A percentile compares a stretch with the other conserved stretches of the same genome.
Conservation (phyloP, 345 rosid species). For the Toxicodendron radicans region DNA sequence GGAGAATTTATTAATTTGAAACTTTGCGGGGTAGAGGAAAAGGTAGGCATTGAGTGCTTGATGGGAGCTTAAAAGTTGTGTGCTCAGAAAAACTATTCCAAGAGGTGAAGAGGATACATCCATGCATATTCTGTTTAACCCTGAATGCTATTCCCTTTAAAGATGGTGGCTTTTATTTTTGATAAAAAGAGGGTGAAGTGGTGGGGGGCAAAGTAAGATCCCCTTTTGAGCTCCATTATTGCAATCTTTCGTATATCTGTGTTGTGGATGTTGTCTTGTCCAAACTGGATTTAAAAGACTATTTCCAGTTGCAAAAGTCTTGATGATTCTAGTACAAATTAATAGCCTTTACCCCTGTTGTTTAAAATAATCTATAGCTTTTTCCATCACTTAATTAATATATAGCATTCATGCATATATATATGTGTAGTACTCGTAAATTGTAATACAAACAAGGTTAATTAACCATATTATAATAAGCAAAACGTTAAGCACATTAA, state of each 20-base stretch:
- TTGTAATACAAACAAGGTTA: neutral
- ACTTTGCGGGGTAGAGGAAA: conserved; percentile 36
- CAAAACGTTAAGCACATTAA: neutral
- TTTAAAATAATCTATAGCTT: conserved; percentile 13
- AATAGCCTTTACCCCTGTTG: neutral
- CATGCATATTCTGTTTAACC: conserved; percentile 47
- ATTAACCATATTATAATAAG: neutral
- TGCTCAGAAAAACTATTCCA: conserved; percentile 15
- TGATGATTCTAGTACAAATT: conserved; percentile 13
- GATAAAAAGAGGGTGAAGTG: conserved; percentile 21
- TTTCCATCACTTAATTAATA: conserved; percentile 7
- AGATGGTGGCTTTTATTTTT: conserved; percentile 33
- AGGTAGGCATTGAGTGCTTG: conserved; percentile 28
- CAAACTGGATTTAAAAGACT: conserved; percentile 9
- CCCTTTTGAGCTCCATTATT: conserved; percentile 56
- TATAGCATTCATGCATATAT: neutral
- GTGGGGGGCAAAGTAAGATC: conserved; percentile 43
- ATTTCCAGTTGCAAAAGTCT: conserved; percentile 15
- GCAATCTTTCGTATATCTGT: conserved; percentile 31
- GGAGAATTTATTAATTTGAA: conserved; percentile 18
- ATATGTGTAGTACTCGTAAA: too few relatives aligned
- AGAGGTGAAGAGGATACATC: conserved; percentile 27
- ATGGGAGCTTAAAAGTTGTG: conserved; percentile 27
- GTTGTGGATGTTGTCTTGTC: conserved; percentile 27
- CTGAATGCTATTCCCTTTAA: conserved; percentile 34